A percentile compares a stretch with the other conserved stretches of the same genome.
Evolutionary conservation across 441 rosid species (phyloP).

Genomic region (Melastoma candidum): DNA sequence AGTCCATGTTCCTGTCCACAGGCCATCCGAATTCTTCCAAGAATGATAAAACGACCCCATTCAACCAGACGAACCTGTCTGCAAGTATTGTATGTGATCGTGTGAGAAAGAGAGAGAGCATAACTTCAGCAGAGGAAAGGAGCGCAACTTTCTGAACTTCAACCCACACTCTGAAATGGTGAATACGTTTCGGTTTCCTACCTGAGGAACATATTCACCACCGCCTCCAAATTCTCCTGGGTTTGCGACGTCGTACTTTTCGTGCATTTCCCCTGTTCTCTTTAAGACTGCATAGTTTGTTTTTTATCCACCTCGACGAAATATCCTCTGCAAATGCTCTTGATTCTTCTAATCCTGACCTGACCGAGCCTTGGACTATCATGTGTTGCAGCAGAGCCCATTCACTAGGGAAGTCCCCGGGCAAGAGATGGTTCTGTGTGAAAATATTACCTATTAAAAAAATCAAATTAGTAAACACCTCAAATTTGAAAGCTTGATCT

Average conservation of each 20-base stretch:
- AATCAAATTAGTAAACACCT: too few relatives aligned
- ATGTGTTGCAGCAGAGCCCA: conserved; percentile 94
- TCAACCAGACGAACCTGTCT: conserved; percentile 99
- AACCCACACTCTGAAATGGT: not conserved
- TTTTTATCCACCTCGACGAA: conserved; percentile 61
- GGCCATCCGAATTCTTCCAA: conserved; percentile 98
- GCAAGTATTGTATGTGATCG: conserved; percentile 11
- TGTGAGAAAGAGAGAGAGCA: too few relatives aligned
- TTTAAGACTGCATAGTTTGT: conserved; percentile 51
- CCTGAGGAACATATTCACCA: conserved; percentile 76
- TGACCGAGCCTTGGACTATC: conserved; percentile 70
- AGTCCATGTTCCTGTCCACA: conserved; percentile 29
- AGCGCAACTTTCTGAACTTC: not conserved
- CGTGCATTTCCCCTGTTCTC: conserved; percentile 64
- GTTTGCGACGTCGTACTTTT: conserved; percentile 56
- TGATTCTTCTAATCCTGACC: conserved; percentile 45
- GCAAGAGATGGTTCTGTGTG: not conserved
- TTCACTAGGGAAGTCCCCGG: conserved; percentile 91
- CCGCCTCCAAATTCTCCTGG: conserved; percentile 77
- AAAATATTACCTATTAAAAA: too few relatives aligned
- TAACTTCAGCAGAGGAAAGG: too few relatives aligned
- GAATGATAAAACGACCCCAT: conserved; percentile 76
- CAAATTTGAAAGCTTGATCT: too few relatives aligned
- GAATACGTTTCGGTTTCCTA: conserved; percentile 9
- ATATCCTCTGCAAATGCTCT: conserved; percentile 62